phyloP scores from a whole-genome alignment of 2,329 filamentous ascomycete genomes.

The Aspergillus fructus region DNA sequence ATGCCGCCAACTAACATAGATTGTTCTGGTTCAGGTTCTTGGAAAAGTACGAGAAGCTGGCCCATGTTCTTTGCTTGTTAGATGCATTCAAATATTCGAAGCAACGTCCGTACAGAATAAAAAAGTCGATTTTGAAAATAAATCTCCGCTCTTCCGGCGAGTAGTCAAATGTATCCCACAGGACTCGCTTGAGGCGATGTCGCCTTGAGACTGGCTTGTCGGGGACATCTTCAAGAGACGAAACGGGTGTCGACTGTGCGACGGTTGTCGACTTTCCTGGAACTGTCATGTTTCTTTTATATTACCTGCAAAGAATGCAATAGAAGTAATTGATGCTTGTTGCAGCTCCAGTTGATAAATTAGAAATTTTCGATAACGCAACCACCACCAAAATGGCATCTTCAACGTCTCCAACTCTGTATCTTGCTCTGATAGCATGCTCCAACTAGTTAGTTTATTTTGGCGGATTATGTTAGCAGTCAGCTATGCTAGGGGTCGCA shows the following conservation, averaged over 20 bases:
- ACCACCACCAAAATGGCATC: no score
- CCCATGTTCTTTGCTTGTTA: neutral
- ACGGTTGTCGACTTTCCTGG: neutral
- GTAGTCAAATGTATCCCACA: neutral
- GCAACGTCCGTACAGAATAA: neutral
- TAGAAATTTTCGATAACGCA: no score
- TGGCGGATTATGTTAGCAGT: no score
- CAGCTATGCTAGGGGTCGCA: no score
- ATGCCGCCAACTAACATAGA: neutral
- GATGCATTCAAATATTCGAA: neutral
- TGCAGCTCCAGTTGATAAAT: no score
- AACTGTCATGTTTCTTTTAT: no score
- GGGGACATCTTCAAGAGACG: neutral
- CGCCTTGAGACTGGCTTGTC: neutral
- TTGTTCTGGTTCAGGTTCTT: slow-evolving; percentile 4
- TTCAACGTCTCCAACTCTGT: no score
- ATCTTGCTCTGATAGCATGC: no score
- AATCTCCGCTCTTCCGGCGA: neutral
- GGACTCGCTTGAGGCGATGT: neutral
- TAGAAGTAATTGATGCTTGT: no score
- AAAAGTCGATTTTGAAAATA: neutral
- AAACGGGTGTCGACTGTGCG: neutral
- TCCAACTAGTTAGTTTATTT: no score
- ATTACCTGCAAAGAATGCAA: no score
- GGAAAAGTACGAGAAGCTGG: slow-evolving; percentile 4